Evolutionary conservation across 2,329 filamentous ascomycete genomes (phyloP), one percentile per base, ranked within the genome.

Genomic region (Diplodia sapinea): DNA sequence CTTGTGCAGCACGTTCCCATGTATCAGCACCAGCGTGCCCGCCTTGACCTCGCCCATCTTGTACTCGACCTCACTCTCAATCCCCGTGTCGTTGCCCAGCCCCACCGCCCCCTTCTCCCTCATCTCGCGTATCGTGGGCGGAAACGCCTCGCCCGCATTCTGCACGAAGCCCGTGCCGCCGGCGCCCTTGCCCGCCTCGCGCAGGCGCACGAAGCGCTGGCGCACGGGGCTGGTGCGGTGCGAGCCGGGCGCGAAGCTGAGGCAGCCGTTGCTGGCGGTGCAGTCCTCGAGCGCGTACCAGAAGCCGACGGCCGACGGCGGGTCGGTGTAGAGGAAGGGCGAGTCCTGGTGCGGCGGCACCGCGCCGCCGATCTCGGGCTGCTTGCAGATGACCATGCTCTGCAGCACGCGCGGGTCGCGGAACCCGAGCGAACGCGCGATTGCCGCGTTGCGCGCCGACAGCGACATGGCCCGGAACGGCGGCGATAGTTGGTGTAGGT

Each of bases 361-460:
- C 1, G 91, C 91, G 26, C 92, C 94, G 33, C 95, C 95, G 65
- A 98, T 97, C 80, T 96, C 92, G 26, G 95, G 94, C 81, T 97
- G 94, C 80, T 99, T 99, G 87, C 93, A 97, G 73, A 99, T 98
- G 33, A 98, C 86, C 95, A 99, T 99, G 78, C 91, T 95, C 83
- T 99, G 95, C 64, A 99, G 83, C 5, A 90, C 85, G 23, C 90
- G 84, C 1, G 94, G 92, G 77, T 96, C 92, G 4, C 72, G 74
- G 81, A 93, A 97, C 2, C 90, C 90, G 12, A 97, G 83, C 9
- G 85, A 85, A 54, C 82, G 82, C 0, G 93, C 93, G 15, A 97
- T 88, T 5, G 84, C 87, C 0, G 79, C 84, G 77, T 87, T 90
- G 68, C 77, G 78, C 47, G 79, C 76, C 13, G 85, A 87, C 49